Conservation (phyloP, 257 asterid species). For the Mitragyna speciosa region DNA sequence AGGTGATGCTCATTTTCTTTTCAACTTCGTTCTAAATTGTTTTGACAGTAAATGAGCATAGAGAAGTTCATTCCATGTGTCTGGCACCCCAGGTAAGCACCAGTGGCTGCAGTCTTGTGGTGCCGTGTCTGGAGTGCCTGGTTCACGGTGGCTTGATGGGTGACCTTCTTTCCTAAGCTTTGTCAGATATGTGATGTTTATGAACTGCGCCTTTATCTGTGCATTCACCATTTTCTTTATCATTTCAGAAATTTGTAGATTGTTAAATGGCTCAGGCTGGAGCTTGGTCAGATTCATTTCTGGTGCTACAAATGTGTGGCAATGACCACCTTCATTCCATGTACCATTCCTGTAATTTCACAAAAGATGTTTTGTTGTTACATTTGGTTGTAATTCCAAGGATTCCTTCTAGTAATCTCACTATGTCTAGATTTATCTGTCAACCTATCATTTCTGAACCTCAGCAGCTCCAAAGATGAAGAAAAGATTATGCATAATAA, state of each 20-base stretch:
- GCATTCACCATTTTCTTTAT: constrained; percentile 38
- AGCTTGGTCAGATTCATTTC: constrained; percentile 45
- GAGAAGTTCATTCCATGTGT: constrained; percentile 71
- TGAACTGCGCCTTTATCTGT: constrained; percentile 26
- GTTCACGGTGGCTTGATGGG: constrained; percentile 73
- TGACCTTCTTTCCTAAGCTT: constrained; percentile 71
- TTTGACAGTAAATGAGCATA: constrained; percentile 49
- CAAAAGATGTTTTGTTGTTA: constrained; percentile 1
- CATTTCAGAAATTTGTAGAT: constrained; percentile 36
- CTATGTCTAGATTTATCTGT: background rate
- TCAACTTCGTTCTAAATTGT: constrained; percentile 35
- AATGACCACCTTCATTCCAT: constrained; percentile 49
- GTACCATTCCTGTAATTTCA: constrained; percentile 40
- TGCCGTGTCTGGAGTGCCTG: constrained; percentile 51
- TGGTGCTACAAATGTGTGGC: constrained; percentile 39
- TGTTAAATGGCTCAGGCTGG: constrained; percentile 45
- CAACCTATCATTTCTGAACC: background rate
- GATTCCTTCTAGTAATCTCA: background rate
- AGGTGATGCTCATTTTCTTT: constrained; percentile 13
- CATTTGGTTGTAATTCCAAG: background rate
- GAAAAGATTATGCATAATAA: no score
- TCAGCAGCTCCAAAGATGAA: background rate
- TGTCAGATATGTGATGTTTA: constrained; percentile 66
- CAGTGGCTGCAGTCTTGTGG: constrained; percentile 92
- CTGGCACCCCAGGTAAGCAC: constrained; percentile 93